Percentiles rank a stretch among this genome's conserved stretches.
Evolutionary conservation across 352 stramenopile species (phyloP).

Genomic region (Phytophthora pseudosyringae): DNA sequence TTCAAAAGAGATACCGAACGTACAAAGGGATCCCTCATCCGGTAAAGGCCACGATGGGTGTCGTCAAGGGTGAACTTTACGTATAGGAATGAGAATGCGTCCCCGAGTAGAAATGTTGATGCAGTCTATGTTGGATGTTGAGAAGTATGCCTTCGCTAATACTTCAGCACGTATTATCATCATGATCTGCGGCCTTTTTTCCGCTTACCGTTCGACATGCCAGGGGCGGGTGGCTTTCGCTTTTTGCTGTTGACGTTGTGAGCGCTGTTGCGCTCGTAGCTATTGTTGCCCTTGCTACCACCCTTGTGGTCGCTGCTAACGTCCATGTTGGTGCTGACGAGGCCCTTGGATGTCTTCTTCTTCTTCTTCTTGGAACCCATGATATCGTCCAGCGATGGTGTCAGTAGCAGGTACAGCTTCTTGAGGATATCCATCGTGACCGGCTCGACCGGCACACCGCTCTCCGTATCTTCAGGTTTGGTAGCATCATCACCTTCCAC

Average conservation of each 20-base stretch:
- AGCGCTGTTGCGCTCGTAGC: background rate
- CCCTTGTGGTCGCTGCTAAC: background rate
- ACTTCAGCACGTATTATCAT: background rate
- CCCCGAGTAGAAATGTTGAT: conserved; percentile 1
- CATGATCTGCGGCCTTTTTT: conserved; percentile 37
- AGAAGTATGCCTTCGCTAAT: conserved; percentile 1
- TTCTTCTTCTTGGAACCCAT: conserved; percentile 58
- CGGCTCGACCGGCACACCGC: conserved; percentile 29
- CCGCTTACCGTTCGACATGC: conserved; percentile 25
- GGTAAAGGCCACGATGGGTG: conserved; percentile 3
- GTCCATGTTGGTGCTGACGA: conserved; percentile 3
- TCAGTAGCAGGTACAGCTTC: conserved; percentile 72
- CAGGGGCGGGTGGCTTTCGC: conserved; percentile 28
- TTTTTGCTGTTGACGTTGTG: conserved; percentile 27
- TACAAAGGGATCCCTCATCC: conserved; percentile 30
- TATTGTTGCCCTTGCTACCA: conserved; percentile 2
- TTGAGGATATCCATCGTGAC: conserved; percentile 71
- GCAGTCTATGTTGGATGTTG: conserved; percentile 27
- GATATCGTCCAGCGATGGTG: conserved; percentile 63
- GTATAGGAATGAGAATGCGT: conserved; percentile 8
- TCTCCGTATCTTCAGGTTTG: conserved; percentile 7
- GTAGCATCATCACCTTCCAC: conserved; percentile 10
- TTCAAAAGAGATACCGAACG: conserved; percentile 60
- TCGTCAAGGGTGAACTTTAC: conserved; percentile 1
- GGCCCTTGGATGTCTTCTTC: conserved; percentile 35